phyloP scores from a whole-genome alignment of 2,329 filamentous ascomycete genomes.

The Microdochium trichocladiopsis region DNA sequence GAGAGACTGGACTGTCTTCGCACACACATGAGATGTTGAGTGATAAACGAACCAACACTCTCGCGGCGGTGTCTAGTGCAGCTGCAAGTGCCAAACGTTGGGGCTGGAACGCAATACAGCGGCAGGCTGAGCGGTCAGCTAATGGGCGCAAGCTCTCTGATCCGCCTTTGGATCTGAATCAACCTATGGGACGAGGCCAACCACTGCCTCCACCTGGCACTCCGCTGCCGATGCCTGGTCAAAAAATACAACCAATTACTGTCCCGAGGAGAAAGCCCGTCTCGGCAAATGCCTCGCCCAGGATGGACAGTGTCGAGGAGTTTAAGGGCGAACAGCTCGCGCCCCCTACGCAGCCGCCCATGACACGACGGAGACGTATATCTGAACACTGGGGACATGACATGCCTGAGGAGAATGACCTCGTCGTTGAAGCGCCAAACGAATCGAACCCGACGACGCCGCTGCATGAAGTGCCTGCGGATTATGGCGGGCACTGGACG shows the following conservation, averaged over 20 bases:
- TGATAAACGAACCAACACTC: slow-evolving; percentile 15
- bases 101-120: slow-evolving; percentile 22
- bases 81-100: slow-evolving; percentile 24
- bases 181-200: slow-evolving; percentile 25
- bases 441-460: background rate
- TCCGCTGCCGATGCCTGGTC: slow-evolving; percentile 20
- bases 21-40: slow-evolving; percentile 7
- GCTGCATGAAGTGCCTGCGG: background rate
- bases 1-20: slow-evolving; percentile 12
- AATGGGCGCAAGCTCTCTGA: slow-evolving; percentile 21
- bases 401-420: slow-evolving; percentile 17
- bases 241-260: slow-evolving; percentile 15
- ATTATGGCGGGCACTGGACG: background rate
- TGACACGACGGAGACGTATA: slow-evolving; percentile 19
- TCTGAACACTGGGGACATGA: slow-evolving; percentile 17
- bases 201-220: slow-evolving; percentile 23
- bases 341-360: slow-evolving; percentile 13
- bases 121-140: slow-evolving; percentile 16
- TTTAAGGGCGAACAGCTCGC: slow-evolving; percentile 16
- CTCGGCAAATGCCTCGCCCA: slow-evolving; percentile 13
- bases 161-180: slow-evolving; percentile 20
- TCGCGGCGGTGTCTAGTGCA: slow-evolving; percentile 21
- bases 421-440: slow-evolving; percentile 21
- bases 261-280: slow-evolving; percentile 19
- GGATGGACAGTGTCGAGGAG: slow-evolving; percentile 11